A percentile compares a stretch with the other conserved stretches of the same genome.
Evolutionary conservation across 225 moss, liverwort and hornwort genomes (phyloP).

Genomic region (Climacium dendroides): DNA sequence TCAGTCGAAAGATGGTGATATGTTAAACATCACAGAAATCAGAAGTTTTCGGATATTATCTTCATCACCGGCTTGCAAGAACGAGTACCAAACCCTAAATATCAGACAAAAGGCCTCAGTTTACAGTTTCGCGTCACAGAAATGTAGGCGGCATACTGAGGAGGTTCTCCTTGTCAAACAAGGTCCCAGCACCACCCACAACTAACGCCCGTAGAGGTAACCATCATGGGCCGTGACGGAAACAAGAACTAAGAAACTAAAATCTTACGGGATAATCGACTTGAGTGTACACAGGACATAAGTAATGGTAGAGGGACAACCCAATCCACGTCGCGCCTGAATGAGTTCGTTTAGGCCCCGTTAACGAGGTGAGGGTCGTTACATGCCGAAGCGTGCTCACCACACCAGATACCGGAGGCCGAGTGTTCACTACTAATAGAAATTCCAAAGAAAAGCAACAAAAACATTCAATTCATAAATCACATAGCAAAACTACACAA

Average conservation of each 20-base stretch:
- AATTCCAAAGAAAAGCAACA: neutral
- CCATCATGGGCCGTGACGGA: neutral
- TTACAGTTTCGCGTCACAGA: conserved; percentile 9
- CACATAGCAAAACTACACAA: no score
- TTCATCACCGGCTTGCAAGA: neutral
- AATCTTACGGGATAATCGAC: no score
- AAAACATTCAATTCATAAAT: no score
- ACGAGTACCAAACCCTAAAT: neutral
- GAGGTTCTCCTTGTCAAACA: conserved; percentile 35
- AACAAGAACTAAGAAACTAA: neutral
- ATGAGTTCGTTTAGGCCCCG: neutral
- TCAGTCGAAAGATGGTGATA: conserved; percentile 41
- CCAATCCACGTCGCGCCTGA: conserved; percentile 37
- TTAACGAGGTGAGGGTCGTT: conserved; percentile 26
- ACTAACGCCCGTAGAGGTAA: conserved; percentile 25
- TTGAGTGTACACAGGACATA: neutral
- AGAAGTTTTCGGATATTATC: conserved; percentile 5
- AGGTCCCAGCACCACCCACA: conserved; percentile 23
- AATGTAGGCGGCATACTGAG: conserved; percentile 12
- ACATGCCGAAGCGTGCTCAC: conserved; percentile 4
- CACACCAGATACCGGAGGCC: conserved; percentile 33
- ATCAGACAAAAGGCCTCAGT: neutral
- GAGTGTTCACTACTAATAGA: neutral
- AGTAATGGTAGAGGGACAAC: conserved; percentile 28
- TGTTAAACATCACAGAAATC: conserved; percentile 2